Evolutionary conservation across 108 stramenopile species (phyloP).

Genomic region (Craspedostauros australis): DNA sequence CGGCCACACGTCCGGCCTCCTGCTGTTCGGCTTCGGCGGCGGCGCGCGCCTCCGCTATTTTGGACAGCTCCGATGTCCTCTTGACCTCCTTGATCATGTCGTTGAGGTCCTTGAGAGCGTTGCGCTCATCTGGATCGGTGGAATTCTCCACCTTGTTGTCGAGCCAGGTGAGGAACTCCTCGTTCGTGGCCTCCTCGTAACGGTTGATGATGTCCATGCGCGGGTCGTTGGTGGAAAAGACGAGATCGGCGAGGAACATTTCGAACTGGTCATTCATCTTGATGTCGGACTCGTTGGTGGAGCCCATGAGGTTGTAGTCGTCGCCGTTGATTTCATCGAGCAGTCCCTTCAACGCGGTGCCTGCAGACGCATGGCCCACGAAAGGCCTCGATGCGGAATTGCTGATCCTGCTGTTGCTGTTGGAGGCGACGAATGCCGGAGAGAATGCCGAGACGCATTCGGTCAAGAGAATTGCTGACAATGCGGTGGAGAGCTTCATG

Average conservation of each 20-base stretch:
- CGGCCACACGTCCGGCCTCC: constrained; percentile 43
- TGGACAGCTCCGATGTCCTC: constrained; percentile 52
- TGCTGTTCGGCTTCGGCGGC: constrained; percentile 58
- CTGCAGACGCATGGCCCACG: too few species aligned
- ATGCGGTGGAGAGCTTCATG: too few species aligned
- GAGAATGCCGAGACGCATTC: too few species aligned
- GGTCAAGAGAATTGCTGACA: too few species aligned
- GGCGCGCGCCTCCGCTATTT: constrained; percentile 56
- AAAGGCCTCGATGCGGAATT: constrained; percentile 1
- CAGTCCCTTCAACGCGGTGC: constrained; percentile 36
- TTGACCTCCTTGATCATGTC: constrained; percentile 75
- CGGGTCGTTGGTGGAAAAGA: constrained; percentile 84
- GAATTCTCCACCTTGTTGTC: constrained; percentile 52
- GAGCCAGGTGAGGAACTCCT: constrained; percentile 59
- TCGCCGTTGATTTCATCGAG: constrained; percentile 80
- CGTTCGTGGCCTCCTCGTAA: constrained; percentile 54
- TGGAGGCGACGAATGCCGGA: too few species aligned
- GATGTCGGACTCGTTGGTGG: constrained; percentile 17
- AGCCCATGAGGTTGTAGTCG: constrained; percentile 54
- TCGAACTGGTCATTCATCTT: constrained; percentile 65
- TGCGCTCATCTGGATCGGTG: constrained; percentile 69
- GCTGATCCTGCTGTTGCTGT: constrained; percentile 1
- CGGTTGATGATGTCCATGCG: constrained; percentile 84
- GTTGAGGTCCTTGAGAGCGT: constrained; percentile 59
- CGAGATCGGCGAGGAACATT: constrained; percentile 80